Conservation (phyloP, 805 yeast species). For the Yamadazyma nakazawae region DNA sequence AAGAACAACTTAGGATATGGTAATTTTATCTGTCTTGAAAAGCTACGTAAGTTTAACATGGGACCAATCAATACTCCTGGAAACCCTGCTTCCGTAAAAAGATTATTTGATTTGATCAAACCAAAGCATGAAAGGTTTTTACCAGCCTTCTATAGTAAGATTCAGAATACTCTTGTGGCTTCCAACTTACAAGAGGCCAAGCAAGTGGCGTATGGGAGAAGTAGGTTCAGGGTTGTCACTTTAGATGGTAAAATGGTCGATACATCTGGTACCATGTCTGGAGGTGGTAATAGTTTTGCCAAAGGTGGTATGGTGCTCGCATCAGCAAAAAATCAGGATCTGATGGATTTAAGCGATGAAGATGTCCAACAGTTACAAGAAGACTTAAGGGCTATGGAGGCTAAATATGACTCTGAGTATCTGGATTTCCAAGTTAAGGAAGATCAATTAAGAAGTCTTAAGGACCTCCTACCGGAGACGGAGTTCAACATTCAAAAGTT, state of each 20-base stretch:
- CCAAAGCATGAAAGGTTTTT: slow-evolving; percentile 66
- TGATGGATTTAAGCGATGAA: slow-evolving; percentile 46
- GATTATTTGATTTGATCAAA: slow-evolving; percentile 79
- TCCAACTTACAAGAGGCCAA: slow-evolving; percentile 75
- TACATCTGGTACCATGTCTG: slow-evolving; percentile 92
- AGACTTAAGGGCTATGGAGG: slow-evolving; percentile 53
- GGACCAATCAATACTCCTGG: slow-evolving; percentile 64
- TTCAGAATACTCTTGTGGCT: slow-evolving; percentile 88
- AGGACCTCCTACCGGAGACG: slow-evolving; percentile 67
- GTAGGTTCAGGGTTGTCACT: slow-evolving; percentile 86
- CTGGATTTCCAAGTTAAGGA: slow-evolving; percentile 58
- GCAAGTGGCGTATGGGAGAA: slow-evolving; percentile 77
- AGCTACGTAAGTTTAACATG: slow-evolving; percentile 62
- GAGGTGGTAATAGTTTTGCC: slow-evolving; percentile 77
- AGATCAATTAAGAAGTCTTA: slow-evolving; percentile 51
- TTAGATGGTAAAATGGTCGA: slow-evolving; percentile 90
- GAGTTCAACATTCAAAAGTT: slow-evolving; percentile 59
- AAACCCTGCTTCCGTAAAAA: slow-evolving; percentile 57
- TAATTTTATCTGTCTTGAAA: slow-evolving; percentile 75
- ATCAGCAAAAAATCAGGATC: slow-evolving; percentile 25
- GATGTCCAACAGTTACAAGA: slow-evolving; percentile 53
- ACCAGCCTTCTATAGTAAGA: slow-evolving; percentile 85
- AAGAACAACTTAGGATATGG: slow-evolving; percentile 86
- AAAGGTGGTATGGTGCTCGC: slow-evolving; percentile 74
- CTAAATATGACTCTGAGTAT: slow-evolving; percentile 46